A percentile compares a stretch with the other conserved stretches of the same genome.
Conservation (phyloP, 768 basidiomycete genomes). For the Tulasnella sp. region DNA sequence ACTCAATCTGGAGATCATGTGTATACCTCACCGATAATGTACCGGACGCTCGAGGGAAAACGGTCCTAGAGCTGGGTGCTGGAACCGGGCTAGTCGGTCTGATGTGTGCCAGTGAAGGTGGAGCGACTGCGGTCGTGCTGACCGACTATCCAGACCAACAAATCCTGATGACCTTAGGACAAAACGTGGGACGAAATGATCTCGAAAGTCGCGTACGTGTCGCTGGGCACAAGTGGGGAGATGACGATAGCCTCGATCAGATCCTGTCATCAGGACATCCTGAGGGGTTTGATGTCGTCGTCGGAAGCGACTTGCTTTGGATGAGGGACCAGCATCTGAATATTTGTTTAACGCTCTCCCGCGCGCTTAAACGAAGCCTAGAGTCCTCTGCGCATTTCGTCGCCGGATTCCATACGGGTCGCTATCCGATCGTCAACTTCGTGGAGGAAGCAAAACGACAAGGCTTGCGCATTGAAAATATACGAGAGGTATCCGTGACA, state of each 20-base stretch:
- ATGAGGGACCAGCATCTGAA: constrained; percentile 10
- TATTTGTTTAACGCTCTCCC: neutral
- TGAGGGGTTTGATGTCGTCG: constrained; percentile 10
- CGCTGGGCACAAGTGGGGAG: constrained; percentile 14
- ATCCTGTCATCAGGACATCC: neutral
- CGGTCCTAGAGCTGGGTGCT: constrained; percentile 14
- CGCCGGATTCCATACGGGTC: constrained; percentile 14
- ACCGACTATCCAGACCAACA: constrained; percentile 14
- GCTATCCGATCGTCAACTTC: neutral
- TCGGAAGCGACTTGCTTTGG: constrained; percentile 14
- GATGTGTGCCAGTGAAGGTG: neutral
- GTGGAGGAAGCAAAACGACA: neutral
- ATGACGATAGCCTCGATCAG: neutral
- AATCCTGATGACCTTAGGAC: constrained; percentile 5
- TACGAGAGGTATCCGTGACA: neutral
- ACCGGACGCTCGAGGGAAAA: neutral
- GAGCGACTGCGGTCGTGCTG: constrained; percentile 5
- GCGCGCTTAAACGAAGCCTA: neutral
- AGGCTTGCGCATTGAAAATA: neutral
- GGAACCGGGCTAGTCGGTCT: constrained; percentile 15
- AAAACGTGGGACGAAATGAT: constrained; percentile 6
- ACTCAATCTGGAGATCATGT: constrained; percentile 13
- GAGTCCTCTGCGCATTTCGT: constrained; percentile 1
- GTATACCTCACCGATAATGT: constrained; percentile 12
- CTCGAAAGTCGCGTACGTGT: neutral